Conservation (phyloP, 306 rosid species). For the Begonia masoniana region DNA sequence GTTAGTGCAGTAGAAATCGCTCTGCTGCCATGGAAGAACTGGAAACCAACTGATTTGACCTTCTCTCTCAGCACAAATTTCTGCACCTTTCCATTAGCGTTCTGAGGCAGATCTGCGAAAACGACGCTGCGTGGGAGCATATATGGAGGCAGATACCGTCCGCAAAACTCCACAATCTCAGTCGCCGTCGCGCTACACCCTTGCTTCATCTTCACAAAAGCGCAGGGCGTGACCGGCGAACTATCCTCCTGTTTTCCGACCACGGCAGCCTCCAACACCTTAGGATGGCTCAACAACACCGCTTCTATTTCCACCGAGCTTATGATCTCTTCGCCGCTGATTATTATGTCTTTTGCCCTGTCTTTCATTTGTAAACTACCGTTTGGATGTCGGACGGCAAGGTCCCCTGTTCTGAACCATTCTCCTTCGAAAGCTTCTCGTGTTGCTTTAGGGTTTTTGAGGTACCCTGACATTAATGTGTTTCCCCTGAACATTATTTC, state of each 20-base stretch:
- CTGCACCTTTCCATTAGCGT: constrained; percentile 76
- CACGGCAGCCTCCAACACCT: constrained; percentile 59
- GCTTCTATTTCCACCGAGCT: constrained; percentile 69
- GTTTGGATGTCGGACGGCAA: constrained; percentile 32
- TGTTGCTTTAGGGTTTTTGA: constrained; percentile 28
- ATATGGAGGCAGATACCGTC: constrained; percentile 25
- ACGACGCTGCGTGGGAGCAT: constrained; percentile 60
- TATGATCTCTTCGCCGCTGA: constrained; percentile 21
- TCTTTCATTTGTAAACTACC: constrained; percentile 65
- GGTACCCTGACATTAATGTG: constrained; percentile 55
- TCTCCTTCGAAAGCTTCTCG: constrained; percentile 44
- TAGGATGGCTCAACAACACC: constrained; percentile 55
- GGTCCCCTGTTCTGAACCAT: constrained; percentile 75
- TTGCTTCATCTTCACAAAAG: constrained; percentile 48
- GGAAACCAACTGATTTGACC: constrained; percentile 1
- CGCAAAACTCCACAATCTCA: constrained; percentile 51
- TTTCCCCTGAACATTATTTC: constrained; percentile 65
- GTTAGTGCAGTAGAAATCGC: no score
- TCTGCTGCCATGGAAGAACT: no score
- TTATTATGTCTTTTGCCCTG: constrained; percentile 43
- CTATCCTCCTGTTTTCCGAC: constrained; percentile 32
- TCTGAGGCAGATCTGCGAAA: constrained; percentile 65
- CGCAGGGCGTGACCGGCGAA: constrained; percentile 27
- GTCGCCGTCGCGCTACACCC: constrained; percentile 16
- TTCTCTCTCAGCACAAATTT: constrained; percentile 49